phyloP scores from a whole-genome alignment of 2,329 filamentous ascomycete species.

The Tolypocladium nubicola region DNA sequence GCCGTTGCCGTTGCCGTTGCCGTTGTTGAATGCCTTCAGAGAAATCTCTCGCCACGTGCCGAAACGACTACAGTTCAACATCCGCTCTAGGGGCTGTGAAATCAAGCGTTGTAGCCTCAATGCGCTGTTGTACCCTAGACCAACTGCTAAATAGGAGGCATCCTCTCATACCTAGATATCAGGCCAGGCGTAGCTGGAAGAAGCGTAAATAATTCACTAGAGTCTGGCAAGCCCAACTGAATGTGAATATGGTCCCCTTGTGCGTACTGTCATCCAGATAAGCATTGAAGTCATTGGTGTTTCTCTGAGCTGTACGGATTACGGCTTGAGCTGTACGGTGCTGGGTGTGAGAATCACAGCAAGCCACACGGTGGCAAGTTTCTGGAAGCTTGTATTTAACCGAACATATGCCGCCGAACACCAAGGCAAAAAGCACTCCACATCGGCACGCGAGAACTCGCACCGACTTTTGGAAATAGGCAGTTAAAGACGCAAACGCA shows the following conservation, averaged over 20 bases:
- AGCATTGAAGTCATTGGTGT: neutral
- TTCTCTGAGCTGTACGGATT: neutral
- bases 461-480: conserved; percentile 29
- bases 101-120: no score
- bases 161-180: neutral
- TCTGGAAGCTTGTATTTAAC: conserved; percentile 7
- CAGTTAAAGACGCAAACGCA: conserved; percentile 25
- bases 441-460: conserved; percentile 24
- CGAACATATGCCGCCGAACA: conserved; percentile 16
- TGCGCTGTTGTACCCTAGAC: no score
- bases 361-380: neutral
- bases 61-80: no score
- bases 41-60: no score
- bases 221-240: no score
- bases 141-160: neutral
- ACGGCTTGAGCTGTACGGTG: neutral
- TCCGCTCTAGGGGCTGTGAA: no score
- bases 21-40: neutral
- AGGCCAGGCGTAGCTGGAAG: neutral
- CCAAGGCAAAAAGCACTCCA: conserved; percentile 16
- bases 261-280: no score
- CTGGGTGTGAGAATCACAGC: neutral
- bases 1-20: neutral
- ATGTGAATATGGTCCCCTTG: neutral
- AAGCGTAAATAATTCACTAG: no score